Conservation (phyloP, 495 filamentous ascomycete genomes). For the Umbilicaria muhlenbergii region DNA sequence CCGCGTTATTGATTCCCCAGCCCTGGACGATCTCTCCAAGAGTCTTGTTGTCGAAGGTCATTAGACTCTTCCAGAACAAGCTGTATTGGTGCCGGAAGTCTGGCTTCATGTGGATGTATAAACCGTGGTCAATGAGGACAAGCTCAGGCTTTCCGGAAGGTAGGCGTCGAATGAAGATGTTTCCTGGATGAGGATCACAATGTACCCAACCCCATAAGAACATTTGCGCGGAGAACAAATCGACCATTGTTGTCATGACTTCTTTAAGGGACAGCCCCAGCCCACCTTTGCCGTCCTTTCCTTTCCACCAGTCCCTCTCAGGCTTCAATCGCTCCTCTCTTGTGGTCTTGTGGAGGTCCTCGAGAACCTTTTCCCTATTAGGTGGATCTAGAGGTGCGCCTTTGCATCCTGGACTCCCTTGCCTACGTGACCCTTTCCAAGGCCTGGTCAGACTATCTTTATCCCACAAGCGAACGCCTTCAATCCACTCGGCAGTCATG, state of each 20-base stretch:
- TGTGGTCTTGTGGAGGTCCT: conserved; percentile 26
- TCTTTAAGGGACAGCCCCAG: conserved; percentile 67
- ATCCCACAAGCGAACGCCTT: conserved; percentile 83
- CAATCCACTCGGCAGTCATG: conserved; percentile 95
- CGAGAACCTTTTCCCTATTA: conserved; percentile 19
- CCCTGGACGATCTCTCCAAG: conserved; percentile 48
- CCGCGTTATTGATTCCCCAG: conserved; percentile 80
- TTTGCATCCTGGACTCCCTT: conserved; percentile 62
- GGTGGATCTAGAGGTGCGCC: conserved; percentile 47
- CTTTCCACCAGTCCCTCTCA: conserved; percentile 63
- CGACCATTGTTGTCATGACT: conserved; percentile 91
- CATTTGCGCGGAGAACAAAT: conserved; percentile 90
- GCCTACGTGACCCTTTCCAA: conserved; percentile 63
- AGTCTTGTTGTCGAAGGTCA: conserved; percentile 83
- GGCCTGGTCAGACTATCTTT: conserved; percentile 55
- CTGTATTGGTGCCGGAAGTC: conserved; percentile 81
- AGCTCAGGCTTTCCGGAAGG: conserved; percentile 72
- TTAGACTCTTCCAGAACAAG: conserved; percentile 79
- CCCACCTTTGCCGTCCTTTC: conserved; percentile 51
- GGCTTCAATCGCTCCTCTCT: conserved; percentile 52
- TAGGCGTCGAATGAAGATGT: conserved; percentile 83
- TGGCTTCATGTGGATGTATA: conserved; percentile 82
- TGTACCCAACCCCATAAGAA: conserved; percentile 91
- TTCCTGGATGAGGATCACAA: conserved; percentile 92
- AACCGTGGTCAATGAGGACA: conserved; percentile 89